Evolutionary conservation across 305 asterid species (phyloP), one percentile per base, ranked within the genome.

Genomic region (Caryopteris hybrid): DNA sequence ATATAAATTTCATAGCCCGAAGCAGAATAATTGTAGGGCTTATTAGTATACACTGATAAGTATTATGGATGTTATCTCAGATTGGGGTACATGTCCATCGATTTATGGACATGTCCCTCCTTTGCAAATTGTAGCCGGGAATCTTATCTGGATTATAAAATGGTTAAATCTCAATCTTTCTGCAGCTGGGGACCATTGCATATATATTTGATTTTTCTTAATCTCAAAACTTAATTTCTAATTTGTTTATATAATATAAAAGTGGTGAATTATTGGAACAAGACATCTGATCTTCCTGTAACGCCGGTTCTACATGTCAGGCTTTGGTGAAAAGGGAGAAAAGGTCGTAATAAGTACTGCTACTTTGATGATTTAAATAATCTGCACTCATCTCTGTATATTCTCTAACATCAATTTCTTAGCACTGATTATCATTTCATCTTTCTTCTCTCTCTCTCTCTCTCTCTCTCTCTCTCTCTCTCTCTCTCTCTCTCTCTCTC

Each of bases 41-140:
- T n/a, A n/a, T n/a, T n/a, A n/a, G n/a, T n/a, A n/a, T n/a, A n/a
- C n/a, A n/a, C n/a, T n/a, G n/a, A n/a, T n/a, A n/a, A n/a, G n/a
- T n/a, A n/a, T n/a, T n/a, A n/a, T n/a, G n/a, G n/a, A n/a, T n/a
- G n/a, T n/a, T n/a, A 61, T 74, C 70, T 16, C 81, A 53, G n/a
- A 53, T 61, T 27, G 76, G 88, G 90, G 82, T 83, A 83, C 88
- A 86, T 84, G 94, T 79, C 86, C 56, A 80, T 10, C 39, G 36
- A 72, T 74, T 68, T 68, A 72, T 63, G 80, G 52, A 84, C 90
- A 84, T 83, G 86, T n/a, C n/a, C 86, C 83, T 69, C 81, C 83
- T 62, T 66, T 71, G 55, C 33, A 78, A 78, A 80, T 69, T 73
- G 70, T 53, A 79, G 78, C 60, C 50, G 50, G 43, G 73, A 77